Evolutionary conservation across 192 early-diverging fungal genomes (phyloP), one percentile per base, ranked within the genome.

Genomic region (Umbelopsis vinacea): DNA sequence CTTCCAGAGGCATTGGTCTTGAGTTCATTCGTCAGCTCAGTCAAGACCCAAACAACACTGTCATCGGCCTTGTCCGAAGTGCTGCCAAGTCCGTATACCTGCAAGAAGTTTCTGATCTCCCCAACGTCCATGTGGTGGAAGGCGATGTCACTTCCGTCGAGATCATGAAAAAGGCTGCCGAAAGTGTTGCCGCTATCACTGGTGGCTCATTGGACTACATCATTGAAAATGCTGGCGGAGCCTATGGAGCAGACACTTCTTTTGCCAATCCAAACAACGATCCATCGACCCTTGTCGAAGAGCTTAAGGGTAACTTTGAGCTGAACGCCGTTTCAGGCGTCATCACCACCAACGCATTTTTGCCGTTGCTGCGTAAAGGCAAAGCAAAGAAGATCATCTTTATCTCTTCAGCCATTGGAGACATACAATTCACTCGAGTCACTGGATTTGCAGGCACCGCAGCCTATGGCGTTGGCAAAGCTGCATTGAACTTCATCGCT

Each of bases 1-100:
- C 74, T 66, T 66, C 53, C 22, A 70, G 74, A 45, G 74, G 78
- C 12, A 52, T 79, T 47, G 78, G 78, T 6, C 71, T 79, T 10
- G 78, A 79, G 52, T 72, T 73, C 19, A 67, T 79, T 8, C 63
- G 50, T 33, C 78, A 79, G 15, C 23, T 63, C 14, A 63, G 57
- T 33, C 14, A 63, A 37, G 33, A 63, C 29, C 5, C 29, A 3
- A 35, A 63, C 2, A 68, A 68, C 67, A 45, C 43, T 23, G 67
- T 68, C 9, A 24, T 68, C n/a, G 67, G n/a, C 14, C 37, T 68
- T 9, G 67, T 68, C n/a, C 14, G 67, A 9, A 68, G 47, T 43
- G 40, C 37, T 7, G 35, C 10, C 43, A 68, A 68, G 9, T 15
- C 35, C n/a, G 14, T 23, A 10, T 33, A 22, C 19, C 22, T 68